A percentile compares a stretch with the other conserved stretches of the same genome.
Conservation (phyloP, 2,329 filamentous ascomycete genomes). For the Penicillium nordicum region DNA sequence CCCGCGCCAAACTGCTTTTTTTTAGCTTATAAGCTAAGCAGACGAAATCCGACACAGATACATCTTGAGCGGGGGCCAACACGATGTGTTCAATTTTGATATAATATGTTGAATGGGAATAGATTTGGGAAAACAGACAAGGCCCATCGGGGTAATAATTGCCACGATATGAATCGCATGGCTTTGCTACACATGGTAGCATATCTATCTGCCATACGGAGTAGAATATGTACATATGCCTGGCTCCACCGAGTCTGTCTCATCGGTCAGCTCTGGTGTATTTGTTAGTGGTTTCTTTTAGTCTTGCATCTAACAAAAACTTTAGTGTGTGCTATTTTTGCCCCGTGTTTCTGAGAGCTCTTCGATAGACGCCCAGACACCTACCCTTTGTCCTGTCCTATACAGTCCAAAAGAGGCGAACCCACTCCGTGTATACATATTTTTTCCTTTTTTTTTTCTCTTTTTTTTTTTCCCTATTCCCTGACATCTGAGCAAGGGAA, state of each 20-base stretch:
- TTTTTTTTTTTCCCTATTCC: background rate
- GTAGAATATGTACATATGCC: background rate
- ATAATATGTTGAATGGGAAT: background rate
- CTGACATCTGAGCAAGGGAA: slow-evolving; percentile 2
- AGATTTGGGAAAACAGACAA: background rate
- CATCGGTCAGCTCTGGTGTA: slow-evolving; percentile 9
- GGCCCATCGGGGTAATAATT: background rate
- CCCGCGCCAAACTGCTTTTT: background rate
- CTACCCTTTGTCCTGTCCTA: slow-evolving; percentile 1
- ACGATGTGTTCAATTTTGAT: background rate
- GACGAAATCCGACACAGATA: background rate
- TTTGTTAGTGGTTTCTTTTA: slow-evolving; percentile 5
- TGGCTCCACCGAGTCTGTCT: slow-evolving; percentile 17
- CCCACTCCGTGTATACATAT: background rate
- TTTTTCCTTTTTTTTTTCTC: background rate
- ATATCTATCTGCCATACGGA: background rate
- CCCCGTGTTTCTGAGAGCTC: slow-evolving; percentile 3
- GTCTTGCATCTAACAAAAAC: slow-evolving; percentile 8
- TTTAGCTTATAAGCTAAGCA: background rate
- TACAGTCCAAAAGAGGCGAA: slow-evolving; percentile 18
- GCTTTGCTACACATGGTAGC: slow-evolving; percentile 15
- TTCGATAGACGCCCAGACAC: slow-evolving; percentile 1
- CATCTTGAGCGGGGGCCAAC: background rate
- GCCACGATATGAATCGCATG: slow-evolving; percentile 16
- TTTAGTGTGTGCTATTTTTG: slow-evolving; percentile 17